Conservation (phyloP, 352 stramenopile species). For the Phytophthora pisi region DNA sequence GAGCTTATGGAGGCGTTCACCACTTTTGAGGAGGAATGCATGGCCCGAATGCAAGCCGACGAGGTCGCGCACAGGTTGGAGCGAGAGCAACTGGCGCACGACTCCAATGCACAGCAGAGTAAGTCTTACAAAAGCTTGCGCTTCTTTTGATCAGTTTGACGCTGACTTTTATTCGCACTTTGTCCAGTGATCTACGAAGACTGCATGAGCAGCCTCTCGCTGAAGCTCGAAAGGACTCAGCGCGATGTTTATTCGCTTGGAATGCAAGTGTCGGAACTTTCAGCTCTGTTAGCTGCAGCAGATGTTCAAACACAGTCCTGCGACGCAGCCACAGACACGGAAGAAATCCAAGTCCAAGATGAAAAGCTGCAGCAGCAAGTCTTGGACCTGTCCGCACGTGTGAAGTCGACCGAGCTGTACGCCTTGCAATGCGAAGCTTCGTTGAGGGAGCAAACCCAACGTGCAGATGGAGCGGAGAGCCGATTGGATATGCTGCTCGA, state of each 20-base stretch:
- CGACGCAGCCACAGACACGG: conserved; percentile 11
- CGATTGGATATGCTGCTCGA: conserved; percentile 54
- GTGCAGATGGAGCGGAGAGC: conserved; percentile 30
- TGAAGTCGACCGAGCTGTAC: conserved; percentile 51
- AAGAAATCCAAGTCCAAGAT: conserved; percentile 1
- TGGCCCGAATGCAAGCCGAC: conserved; percentile 28
- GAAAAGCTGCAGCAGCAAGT: conserved; percentile 20
- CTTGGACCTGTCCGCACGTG: conserved; percentile 37
- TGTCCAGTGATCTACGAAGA: conserved; percentile 29
- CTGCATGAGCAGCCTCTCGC: conserved; percentile 11
- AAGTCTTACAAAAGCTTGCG: conserved; percentile 4
- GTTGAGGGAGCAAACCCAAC: conserved; percentile 39
- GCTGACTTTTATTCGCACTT: conserved; percentile 3
- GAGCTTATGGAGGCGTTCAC: conserved; percentile 23
- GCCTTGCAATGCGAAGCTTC: conserved; percentile 45
- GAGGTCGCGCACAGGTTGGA: conserved; percentile 22
- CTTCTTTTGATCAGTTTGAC: not conserved
- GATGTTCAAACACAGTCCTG: not conserved
- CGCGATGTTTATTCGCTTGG: conserved; percentile 9
- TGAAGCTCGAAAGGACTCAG: conserved; percentile 8
- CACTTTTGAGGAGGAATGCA: conserved; percentile 39
- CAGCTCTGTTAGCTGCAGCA: conserved; percentile 5
- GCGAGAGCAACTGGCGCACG: conserved; percentile 17
- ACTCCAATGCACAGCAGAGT: conserved; percentile 28
- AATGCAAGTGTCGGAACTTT: conserved; percentile 13